These are phyloP conservation scores for Vinca minor DNA, from an alignment of 257 asterid genomes.

Conservation along the genomic window DNA sequence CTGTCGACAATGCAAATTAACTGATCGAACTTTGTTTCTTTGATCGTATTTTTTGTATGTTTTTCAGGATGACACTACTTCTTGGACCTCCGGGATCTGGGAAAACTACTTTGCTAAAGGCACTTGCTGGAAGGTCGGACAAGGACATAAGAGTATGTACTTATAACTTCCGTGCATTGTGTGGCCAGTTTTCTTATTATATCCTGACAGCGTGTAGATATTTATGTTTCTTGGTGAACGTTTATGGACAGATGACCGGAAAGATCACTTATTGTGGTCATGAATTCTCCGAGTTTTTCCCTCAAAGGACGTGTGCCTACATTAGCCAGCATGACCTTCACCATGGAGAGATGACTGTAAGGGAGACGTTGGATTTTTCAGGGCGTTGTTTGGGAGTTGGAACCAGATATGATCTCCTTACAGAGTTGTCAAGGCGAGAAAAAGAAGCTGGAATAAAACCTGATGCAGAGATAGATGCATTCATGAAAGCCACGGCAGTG, in stretches of 20 bases:
- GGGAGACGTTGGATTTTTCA: conserved; percentile 73
- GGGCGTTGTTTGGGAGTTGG: conserved; percentile 96
- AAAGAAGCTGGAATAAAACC: conserved; percentile 80
- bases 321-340: conserved; percentile 88
- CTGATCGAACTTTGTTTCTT: background rate
- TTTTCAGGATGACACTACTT: conserved; percentile 81
- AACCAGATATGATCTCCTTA: conserved; percentile 74
- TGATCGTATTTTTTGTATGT: conserved; percentile 2
- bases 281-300: conserved; percentile 65
- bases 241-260: conserved; percentile 45
- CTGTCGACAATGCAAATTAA: background rate
- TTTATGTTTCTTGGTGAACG: background rate
- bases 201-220: background rate
- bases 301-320: conserved; percentile 84
- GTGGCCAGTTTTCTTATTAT: too few relatives aligned
- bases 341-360: conserved; percentile 91
- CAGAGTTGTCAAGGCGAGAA: conserved; percentile 69
- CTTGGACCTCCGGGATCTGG: conserved; percentile 98
- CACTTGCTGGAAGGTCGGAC: conserved; percentile 74
- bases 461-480: conserved; percentile 81
- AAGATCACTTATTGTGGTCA: conserved; percentile 82
- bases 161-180: background rate
- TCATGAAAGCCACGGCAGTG: conserved; percentile 91
- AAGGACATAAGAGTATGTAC: conserved; percentile 33
- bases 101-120: conserved; percentile 68